These are phyloP conservation scores for Penicillium sp. DNA, from an alignment of 2,329 filamentous ascomycete species.

Conservation along the genomic window DNA sequence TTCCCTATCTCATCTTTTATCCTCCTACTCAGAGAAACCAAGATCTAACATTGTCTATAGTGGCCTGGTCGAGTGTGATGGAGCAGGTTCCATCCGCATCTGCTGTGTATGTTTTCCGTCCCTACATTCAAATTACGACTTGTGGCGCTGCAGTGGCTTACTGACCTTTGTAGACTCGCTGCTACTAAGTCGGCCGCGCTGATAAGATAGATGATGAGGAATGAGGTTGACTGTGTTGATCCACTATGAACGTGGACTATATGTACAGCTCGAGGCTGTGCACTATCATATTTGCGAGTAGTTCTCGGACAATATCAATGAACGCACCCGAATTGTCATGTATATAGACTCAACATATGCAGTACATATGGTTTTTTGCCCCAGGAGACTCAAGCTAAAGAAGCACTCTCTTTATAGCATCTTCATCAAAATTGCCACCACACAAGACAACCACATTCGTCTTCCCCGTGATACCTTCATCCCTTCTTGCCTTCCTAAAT, in stretches of 20 bases:
- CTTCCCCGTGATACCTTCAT: neutral
- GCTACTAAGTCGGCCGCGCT: neutral
- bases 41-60: conserved; percentile 11
- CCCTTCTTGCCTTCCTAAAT: neutral
- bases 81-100: conserved; percentile 6
- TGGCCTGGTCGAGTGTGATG: conserved; percentile 15
- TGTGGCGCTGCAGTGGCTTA: neutral
- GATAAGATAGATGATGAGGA: no score
- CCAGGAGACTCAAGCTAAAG: neutral
- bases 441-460: neutral
- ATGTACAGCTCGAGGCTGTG: neutral
- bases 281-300: no score
- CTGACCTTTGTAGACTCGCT: neutral
- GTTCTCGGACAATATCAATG: neutral
- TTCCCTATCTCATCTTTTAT: neutral
- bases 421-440: neutral
- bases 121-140: neutral
- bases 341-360: neutral
- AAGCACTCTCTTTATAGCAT: neutral
- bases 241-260: neutral
- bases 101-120: conserved; percentile 16
- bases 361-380: no score
- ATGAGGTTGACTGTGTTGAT: neutral
- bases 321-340: neutral
- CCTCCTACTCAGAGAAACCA: neutral